Evolutionary conservation across 345 rosid species (phyloP), one percentile per base, ranked within the genome.

Genomic region (Brassica juncea): DNA sequence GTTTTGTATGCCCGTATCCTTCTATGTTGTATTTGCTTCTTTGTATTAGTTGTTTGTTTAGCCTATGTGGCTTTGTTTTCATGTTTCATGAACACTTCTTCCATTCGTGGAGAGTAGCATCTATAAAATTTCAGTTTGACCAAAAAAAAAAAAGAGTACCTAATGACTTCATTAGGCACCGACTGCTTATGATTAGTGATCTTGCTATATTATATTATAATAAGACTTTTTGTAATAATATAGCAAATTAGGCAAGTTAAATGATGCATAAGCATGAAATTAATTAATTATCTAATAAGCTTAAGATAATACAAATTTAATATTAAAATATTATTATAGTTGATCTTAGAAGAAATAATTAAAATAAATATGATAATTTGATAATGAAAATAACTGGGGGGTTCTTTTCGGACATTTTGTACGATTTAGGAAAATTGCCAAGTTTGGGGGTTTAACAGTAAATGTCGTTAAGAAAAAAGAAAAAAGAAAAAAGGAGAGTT

Each of bases 141-240:
- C n/a, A n/a, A n/a, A n/a, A n/a, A n/a, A n/a, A n/a, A n/a, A n/a
- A n/a, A 31, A 11, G 8, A 34, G 37, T 37, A 37, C 44, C 54
- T 69, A 76, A 68, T 59, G 52, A 58, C 27, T 61, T 62, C 66
- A 63, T 64, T 42, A 27, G 66, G 1, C 66, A 71, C 59, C 76
- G 63, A 77, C 76, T 63, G 5, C 76, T 34, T 70, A 70, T 71
- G 66, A 57, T 71, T 32, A 23, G 31, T 70, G 7, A 70, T 37
- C 8, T 63, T 52, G 21, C 11, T 11, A 52, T 62, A 23, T 35
- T n/a, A 62, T 34, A 61, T 32, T 15, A 39, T 19, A 19, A 19
- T 19, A 47, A 5, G 11, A 39, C 0, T 4, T 16, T n/a, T 62
- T 62, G 39, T 62, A 6, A 62, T 62, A 25, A 62, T 62, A n/a